Base-by-base conservation (phyloP, 345 rosid genomes). In the Hypericum androsaemum region DNA sequence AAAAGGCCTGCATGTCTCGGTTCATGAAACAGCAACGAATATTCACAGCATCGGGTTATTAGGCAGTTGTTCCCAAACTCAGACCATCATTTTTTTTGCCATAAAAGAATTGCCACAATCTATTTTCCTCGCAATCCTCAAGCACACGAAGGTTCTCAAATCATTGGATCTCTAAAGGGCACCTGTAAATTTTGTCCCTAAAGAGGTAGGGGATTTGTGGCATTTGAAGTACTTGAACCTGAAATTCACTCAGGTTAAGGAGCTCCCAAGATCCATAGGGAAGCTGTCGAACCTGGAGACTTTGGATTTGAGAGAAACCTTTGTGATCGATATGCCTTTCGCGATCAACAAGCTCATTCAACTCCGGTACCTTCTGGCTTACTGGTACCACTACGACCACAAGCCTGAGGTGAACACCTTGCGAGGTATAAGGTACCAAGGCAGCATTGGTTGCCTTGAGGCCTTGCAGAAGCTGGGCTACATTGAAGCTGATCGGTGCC, bases 261-360 rank as follows among this genome's bases (percentile, higher is more conserved):
- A 42, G 36, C 39, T 55, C 22, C 40, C 59, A 4, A 42, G 12
- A n/a, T 7, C 49, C 13, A 55, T 55, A 32, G 59, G 47, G 9
- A 42, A 43, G 49, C 47, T 55, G n/a, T 8, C 6, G 7, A 55
- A 43, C n/a, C 49, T 55, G 10, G 16, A 55, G 14, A 14, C 48
- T 11, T 32, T 55, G 12, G 28, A 42, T 32, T 10, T 55, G 38
- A 12, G 12, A 6, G 39, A 43, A 8, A 55, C 59, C 12, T 5
- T 10, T 5, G 54, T 51, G 13, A 5, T 9, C 6, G 41, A 36
- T 6, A 6, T 51, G 13, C 32, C 32, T 22, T 22, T 22, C 4
- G 32, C 32, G 32, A 22, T 22, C 32, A 22, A 22, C 32, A 22
- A 22, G 32, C 32, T 22, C 32, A 22, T 22, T 22, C 32, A 22